Evolutionary conservation across 768 basidiomycete genomes (phyloP), one percentile per base, ranked within the genome.

Genomic region (Xerocomus spinulosus): DNA sequence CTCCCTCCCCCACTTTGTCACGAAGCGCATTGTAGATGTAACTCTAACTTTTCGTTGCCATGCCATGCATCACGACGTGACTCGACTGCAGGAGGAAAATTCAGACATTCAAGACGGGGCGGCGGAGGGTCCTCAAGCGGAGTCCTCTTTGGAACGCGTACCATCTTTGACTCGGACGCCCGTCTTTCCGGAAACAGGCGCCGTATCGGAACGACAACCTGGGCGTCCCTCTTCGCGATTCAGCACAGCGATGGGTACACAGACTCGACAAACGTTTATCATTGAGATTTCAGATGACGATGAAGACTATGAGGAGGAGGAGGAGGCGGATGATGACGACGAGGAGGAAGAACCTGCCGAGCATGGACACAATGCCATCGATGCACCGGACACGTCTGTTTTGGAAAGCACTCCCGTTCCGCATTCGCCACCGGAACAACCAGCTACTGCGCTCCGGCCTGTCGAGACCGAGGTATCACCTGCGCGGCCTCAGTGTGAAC

Each of bases 211-310:
- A 21, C 17, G 54, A 13, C 47, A 42, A 33, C 44, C 39, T 17
- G 17, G 45, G 3, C 49, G 48, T 20, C 44, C 47, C 12, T 44
- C 55, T 1, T 63, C 61, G 26, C 60, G 56, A 32, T 69, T 68
- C 49, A 62, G 55, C 42, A 55, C 65, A 12, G 44, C 49, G 13
- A 54, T 66, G 48, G 53, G 34, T 35, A 15, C 52, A 37, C 64
- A 56, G 5, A 48, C 21, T 40, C 59, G 56, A 18, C 57, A 67
- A 43, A 44, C 62, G 14, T 53, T 68, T 39, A 47, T 69, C 30
- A 68, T 68, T 33, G 61, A 69, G 21, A 65, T 67, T 18, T 61
- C 61, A 7, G 68, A 62, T 39, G 63, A 39, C 28, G 59, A 59
- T 1, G 66, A 64, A 4, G 60, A 57, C 0, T 55, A 58, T 2